Conservation (phyloP, 2,329 filamentous ascomycete species). For the Pyrenochaeta sp. region DNA sequence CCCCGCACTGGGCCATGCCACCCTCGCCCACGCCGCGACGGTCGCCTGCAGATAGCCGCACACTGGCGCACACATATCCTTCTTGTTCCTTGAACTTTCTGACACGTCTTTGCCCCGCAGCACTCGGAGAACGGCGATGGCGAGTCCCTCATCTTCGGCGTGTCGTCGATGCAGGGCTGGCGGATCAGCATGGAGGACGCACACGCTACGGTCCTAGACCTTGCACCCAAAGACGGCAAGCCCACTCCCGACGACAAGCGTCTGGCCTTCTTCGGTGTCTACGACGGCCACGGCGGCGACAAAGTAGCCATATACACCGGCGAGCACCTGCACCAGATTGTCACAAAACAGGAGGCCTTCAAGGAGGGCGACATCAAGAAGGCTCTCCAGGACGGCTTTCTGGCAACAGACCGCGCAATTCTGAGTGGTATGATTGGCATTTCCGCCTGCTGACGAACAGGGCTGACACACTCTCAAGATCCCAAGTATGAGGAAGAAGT, state of each 20-base stretch:
- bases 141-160: constrained; percentile 89
- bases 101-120: constrained; percentile 57
- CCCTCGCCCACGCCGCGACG: constrained; percentile 12
- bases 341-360: constrained; percentile 94
- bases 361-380: constrained; percentile 91
- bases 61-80: constrained; percentile 1
- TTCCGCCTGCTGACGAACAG: constrained; percentile 9
- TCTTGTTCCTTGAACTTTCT: constrained; percentile 5
- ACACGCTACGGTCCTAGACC: constrained; percentile 87
- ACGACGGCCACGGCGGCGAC: constrained; percentile 96
- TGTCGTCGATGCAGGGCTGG: constrained; percentile 99
- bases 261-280: constrained; percentile 96
- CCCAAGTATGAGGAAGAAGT: constrained; percentile 97
- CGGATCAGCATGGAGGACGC: constrained; percentile 99
- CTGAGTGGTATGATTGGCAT: constrained; percentile 74
- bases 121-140: constrained; percentile 88
- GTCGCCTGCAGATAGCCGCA: constrained; percentile 12
- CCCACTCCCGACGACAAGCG: constrained; percentile 72
- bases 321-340: constrained; percentile 90
- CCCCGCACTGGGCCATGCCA: constrained; percentile 36
- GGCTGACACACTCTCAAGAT: constrained; percentile 65
- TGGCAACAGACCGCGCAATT: constrained; percentile 95
- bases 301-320: constrained; percentile 94
- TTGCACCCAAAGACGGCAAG: constrained; percentile 63
- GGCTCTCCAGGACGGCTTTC: constrained; percentile 94